Evolutionary conservation across 495 filamentous ascomycete genomes (phyloP).

Genomic region (Talaromyces nanjingensis): DNA sequence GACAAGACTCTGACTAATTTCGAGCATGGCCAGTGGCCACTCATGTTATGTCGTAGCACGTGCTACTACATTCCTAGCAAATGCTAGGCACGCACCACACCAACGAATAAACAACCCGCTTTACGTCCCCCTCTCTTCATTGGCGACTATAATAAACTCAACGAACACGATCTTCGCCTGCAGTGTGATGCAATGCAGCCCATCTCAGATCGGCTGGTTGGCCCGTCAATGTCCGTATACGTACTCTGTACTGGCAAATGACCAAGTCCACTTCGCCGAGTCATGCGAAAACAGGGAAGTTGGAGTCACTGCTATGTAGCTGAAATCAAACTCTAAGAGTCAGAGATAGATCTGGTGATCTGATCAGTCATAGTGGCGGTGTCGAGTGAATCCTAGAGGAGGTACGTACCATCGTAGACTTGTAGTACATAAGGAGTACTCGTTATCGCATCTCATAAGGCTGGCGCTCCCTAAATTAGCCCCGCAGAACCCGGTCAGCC

Average conservation of each 20-base stretch:
- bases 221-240: not conserved
- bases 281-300: not conserved
- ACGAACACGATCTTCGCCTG: not conserved
- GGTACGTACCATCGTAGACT: too few species aligned
- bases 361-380: not conserved
- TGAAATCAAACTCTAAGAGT: not conserved
- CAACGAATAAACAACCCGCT: not conserved
- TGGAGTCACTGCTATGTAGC: not conserved
- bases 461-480: slow-evolving; percentile 1
- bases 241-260: not conserved
- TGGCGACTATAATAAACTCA: not conserved
- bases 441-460: not conserved
- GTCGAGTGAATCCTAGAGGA: not conserved
- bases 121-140: not conserved
- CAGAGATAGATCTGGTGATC: not conserved
- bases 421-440: not conserved
- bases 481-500: slow-evolving; percentile 1
- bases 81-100: not conserved
- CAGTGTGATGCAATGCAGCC: slow-evolving; percentile 2
- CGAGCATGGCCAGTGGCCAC: not conserved
- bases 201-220: not conserved
- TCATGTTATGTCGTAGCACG: not conserved
- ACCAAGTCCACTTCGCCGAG: not conserved
- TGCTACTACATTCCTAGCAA: not conserved
- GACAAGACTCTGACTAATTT: not conserved